These are phyloP conservation scores for Plasmopara muralis DNA, from an alignment of 352 stramenopile species.

Conservation along the genomic window DNA sequence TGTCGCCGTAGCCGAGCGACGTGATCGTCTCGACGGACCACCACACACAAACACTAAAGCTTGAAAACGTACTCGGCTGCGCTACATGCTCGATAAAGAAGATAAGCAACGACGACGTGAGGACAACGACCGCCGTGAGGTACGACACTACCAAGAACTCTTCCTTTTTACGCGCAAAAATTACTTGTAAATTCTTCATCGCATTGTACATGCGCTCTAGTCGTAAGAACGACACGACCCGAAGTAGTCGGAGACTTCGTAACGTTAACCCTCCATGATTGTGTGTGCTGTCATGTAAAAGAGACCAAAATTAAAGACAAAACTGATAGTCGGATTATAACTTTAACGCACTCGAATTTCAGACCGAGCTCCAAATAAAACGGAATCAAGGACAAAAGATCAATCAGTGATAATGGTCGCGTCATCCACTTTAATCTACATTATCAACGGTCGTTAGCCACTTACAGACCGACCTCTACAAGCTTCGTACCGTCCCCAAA, in stretches of 20 bases:
- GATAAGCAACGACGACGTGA: conserved; percentile 33
- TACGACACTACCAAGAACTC: conserved; percentile 58
- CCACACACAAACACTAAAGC: conserved; percentile 43
- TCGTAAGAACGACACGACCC: conserved; percentile 50
- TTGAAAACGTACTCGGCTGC: conserved; percentile 44
- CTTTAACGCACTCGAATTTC: conserved; percentile 31
- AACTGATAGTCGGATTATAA: conserved; percentile 4
- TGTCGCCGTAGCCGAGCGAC: conserved; percentile 58
- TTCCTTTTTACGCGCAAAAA: conserved; percentile 55
- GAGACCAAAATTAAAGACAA: too few species aligned
- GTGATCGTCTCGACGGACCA: conserved; percentile 64
- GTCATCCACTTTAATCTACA: conserved; percentile 52
- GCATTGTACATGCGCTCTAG: conserved; percentile 59
- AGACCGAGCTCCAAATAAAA: conserved; percentile 58
- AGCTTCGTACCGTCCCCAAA: conserved; percentile 30
- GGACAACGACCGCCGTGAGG: conserved; percentile 42
- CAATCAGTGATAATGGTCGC: conserved; percentile 48
- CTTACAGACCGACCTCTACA: too few species aligned
- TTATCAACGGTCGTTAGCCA: too few species aligned
- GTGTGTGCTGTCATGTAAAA: too few species aligned
- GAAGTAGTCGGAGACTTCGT: conserved; percentile 47
- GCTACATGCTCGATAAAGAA: conserved; percentile 54
- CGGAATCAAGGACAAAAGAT: conserved; percentile 43
- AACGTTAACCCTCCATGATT: conserved; percentile 35
- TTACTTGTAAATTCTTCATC: conserved; percentile 45